Base-by-base conservation (phyloP, 2,329 filamentous ascomycete species). In the Hyphodiscus sp. region DNA sequence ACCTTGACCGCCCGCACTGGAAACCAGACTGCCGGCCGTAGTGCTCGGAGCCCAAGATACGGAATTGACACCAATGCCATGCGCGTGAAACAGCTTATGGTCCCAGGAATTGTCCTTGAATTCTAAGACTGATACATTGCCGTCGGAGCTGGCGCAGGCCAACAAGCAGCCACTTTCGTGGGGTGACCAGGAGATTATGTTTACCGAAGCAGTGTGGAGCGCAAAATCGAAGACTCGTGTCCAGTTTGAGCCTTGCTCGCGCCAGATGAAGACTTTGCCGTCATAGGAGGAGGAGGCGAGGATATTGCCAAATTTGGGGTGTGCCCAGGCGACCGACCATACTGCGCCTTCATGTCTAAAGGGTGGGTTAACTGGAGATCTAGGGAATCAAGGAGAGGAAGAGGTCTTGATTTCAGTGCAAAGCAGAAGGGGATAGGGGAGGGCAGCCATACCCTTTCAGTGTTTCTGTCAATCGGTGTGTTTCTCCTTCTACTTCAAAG, bases 231-330 rank as follows among this genome's bases (percentile, higher is more conserved):
- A 95, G 71, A 96, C 90, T 69, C 87, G 85, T 67, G 91, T 87
- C 87, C 87, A 91, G 65, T 81, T 76, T 62, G 77, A 80, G 33
- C 60, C 60, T 71, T 91, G 86, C 74, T 99, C 94, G 71, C 91
- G 90, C 91, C 92, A 99, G 78, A 99, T 95, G 71, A 97, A 85
- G 61, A 99, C 92, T 73, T 96, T 96, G 73, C 92, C 94, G 73
- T 99, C 94, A 76, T 96, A 99, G 61, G 89, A 90, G 49, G 91
- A 89, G 58, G 90, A 95, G 52, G 94, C 94, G 57, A 99, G 86
- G 68, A 99, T 96, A 71, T 92, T 96, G 75, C 94, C 94, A 73
- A 95, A 97, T 71, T 99, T 97, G 59, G 94, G 94, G 69, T 99
- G 94, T 47, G 92, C 91, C 94, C 94, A 99, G 65, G 91, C 87